Percentiles rank a stretch among this genome's conserved stretches.
These are phyloP conservation scores for Cryptomeria japonica DNA, from an alignment of 75 land plant genomes.

Conservation along the genomic window DNA sequence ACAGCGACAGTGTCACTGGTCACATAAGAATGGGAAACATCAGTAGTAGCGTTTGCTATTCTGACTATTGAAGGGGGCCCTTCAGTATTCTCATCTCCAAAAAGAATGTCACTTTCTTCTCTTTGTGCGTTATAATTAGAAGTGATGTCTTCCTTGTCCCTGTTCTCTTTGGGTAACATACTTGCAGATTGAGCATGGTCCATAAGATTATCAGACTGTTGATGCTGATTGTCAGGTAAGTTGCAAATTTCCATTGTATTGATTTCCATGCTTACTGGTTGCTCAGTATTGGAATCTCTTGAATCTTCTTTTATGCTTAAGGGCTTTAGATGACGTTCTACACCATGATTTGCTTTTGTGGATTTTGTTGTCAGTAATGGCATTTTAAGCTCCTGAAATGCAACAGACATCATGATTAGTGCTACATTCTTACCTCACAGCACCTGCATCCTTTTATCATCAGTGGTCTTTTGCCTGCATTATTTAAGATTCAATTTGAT, in stretches of 20 bases:
- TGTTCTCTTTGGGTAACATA: neutral
- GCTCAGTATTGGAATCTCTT: neutral
- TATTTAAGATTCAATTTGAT: too few species aligned
- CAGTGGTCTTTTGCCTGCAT: too few species aligned
- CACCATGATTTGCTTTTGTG: neutral
- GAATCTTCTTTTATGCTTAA: neutral
- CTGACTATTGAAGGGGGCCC: neutral
- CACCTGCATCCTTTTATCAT: neutral
- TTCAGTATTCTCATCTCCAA: neutral
- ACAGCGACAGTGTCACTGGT: neutral
- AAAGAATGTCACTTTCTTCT: neutral
- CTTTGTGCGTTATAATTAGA: neutral
- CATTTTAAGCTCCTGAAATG: neutral
- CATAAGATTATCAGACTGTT: neutral
- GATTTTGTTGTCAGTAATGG: neutral
- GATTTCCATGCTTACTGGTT: neutral
- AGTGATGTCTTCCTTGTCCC: neutral
- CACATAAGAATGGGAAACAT: neutral
- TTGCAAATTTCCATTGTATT: neutral
- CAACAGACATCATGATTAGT: neutral
- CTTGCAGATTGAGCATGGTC: neutral
- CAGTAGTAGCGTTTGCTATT: neutral
- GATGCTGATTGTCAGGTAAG: neutral
- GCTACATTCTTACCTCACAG: too few species aligned
- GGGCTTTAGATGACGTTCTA: neutral